Conservation (phyloP, 2,329 filamentous ascomycete species). For the Pseudogymnoascus sp. region DNA sequence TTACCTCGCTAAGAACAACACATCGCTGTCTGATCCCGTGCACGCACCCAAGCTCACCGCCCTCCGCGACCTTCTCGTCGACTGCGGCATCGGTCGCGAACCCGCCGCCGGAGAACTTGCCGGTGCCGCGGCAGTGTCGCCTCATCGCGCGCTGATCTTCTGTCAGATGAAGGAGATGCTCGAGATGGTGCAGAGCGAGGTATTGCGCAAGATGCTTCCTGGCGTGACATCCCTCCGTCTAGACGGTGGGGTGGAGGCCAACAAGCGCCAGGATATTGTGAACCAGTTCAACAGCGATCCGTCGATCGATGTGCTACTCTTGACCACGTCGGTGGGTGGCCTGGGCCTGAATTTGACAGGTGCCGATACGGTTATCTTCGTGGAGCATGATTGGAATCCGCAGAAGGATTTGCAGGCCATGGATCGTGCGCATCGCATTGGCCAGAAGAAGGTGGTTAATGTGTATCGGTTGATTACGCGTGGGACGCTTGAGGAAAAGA, state of each 20-base stretch:
- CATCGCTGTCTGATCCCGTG: constrained; percentile 70
- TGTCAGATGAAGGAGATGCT: constrained; percentile 99
- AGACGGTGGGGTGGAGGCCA: constrained; percentile 86
- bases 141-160: constrained; percentile 91
- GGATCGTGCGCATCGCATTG: constrained; percentile 96
- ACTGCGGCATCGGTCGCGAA: constrained; percentile 88
- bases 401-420: constrained; percentile 98
- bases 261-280: constrained; percentile 91
- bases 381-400: constrained; percentile 99
- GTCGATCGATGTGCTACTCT: constrained; percentile 84
- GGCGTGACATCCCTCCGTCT: constrained; percentile 89
- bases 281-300: constrained; percentile 98
- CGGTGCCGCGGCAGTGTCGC: constrained; percentile 68
- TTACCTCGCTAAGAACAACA: constrained; percentile 68
- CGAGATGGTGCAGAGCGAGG: constrained; percentile 94
- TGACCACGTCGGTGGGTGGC: constrained; percentile 93
- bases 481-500: constrained; percentile 96
- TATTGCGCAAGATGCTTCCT: constrained; percentile 83
- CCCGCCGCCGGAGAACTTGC: constrained; percentile 43
- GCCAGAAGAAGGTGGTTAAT: constrained; percentile 99
- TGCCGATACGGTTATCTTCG: constrained; percentile 97
- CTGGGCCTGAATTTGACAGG: constrained; percentile 91
- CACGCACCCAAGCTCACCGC: constrained; percentile 93
- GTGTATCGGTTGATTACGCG: constrained; percentile 95
- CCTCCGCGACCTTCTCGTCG: constrained; percentile 85